Evolutionary conservation across 2,329 filamentous ascomycete species (phyloP), one percentile per base, ranked within the genome.

Genomic region (Trichoderma lentiforme): DNA sequence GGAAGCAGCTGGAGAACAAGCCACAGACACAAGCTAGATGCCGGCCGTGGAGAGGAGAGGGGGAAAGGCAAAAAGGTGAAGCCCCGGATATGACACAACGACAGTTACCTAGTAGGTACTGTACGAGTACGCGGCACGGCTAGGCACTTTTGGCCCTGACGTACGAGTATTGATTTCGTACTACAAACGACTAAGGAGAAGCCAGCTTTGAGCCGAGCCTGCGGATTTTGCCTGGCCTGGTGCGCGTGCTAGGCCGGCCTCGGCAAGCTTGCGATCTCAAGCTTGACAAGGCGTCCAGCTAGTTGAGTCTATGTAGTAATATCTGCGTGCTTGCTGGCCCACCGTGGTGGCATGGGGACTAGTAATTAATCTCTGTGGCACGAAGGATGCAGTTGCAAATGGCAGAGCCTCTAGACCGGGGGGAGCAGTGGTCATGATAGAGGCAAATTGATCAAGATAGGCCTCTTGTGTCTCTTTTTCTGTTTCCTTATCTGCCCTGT

Each of bases 171-270:
- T 30, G 57, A 30, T 21, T 58, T 24, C 47, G 47, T 51, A 51
- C 47, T 24, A 21, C 47, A 51, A 24, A 12, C 24, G 26, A 57
- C 24, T 9, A 15, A 28, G 24, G 36, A 43, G 36, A 43, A 51
- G 28, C 39, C 39, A 43, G 18, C 39, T 21, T 57, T 67, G 47
- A 47, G 34, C 51, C 64, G n/a, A 43, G 15, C 36, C 36, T 43
- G 47, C 56, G 15, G 15, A 21, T 58, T 32, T n/a, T 60, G 57
- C 57, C 28, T 39, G 63, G 63, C 11, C 18, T 66, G 63, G 63
- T 66, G 63, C 51, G 34, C 53, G 47, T 69, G 57, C 66, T 69
- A 69, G n/a, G 24, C 66, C 66, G 28, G 66, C 66, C 66, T 69
- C 57, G 66, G 66, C 66, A 69, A 68, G 66, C 57, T 3, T 51